phyloP scores from a whole-genome alignment of 192 early-diverging fungal genomes.

The Coemansia sp. region DNA sequence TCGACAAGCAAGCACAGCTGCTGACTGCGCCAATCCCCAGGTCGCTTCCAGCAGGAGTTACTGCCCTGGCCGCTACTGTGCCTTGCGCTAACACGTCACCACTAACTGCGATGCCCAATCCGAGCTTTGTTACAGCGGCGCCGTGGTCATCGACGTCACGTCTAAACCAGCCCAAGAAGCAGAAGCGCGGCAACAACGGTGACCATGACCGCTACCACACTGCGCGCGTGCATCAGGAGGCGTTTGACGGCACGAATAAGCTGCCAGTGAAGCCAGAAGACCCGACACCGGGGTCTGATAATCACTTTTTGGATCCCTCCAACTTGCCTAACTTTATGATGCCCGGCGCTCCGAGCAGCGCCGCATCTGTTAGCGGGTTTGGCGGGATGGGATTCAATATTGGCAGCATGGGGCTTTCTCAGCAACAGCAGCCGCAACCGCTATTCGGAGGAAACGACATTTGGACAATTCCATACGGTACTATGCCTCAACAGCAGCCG shows the following conservation, averaged over 20 bases:
- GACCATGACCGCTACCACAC: constrained; percentile 23
- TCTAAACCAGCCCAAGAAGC: constrained; percentile 17
- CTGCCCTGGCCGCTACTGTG: constrained; percentile 16
- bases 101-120: constrained; percentile 10
- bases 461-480: constrained; percentile 13
- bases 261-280: constrained; percentile 50
- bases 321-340: constrained; percentile 50
- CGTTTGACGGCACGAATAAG: constrained; percentile 52
- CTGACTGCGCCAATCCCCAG: constrained; percentile 10
- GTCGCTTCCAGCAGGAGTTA: constrained; percentile 1
- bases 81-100: constrained; percentile 9
- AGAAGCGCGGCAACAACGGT: constrained; percentile 20
- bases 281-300: constrained; percentile 26
- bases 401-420: background rate
- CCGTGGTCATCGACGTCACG: constrained; percentile 7
- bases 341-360: constrained; percentile 11
- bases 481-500: constrained; percentile 8
- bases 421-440: constrained; percentile 9
- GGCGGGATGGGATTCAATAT: background rate
- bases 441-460: background rate
- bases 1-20: background rate
- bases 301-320: constrained; percentile 47
- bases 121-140: constrained; percentile 4
- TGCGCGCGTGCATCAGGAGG: constrained; percentile 50
- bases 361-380: constrained; percentile 4